Percentiles rank a stretch among this genome's conserved stretches.
Conservation (phyloP, 192 early-diverging fungal species). For the Podila epigama region DNA sequence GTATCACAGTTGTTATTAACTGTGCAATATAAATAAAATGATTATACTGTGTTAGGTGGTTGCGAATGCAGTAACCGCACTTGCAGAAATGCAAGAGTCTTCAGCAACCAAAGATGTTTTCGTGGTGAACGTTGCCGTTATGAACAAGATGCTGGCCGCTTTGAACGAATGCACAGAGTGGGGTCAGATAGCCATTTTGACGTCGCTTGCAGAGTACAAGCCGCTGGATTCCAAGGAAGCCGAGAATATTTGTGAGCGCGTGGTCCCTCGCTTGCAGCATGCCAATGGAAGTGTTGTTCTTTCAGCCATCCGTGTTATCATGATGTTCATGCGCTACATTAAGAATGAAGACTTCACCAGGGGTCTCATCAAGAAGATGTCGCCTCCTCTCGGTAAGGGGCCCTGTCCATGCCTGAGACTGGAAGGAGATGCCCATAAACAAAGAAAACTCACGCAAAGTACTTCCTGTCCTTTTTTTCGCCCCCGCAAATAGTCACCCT, state of each 20-base stretch:
- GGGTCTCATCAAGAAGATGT: slow-evolving; percentile 86
- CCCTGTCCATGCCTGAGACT: neutral
- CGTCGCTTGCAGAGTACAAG: slow-evolving; percentile 79
- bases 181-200: slow-evolving; percentile 97
- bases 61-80: slow-evolving; percentile 92
- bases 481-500: slow-evolving; percentile 87
- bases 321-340: slow-evolving; percentile 77
- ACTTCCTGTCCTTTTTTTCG: neutral
- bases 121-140: slow-evolving; percentile 70
- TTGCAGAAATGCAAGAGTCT: slow-evolving; percentile 89
- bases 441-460: neutral
- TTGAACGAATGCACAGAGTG: slow-evolving; percentile 99
- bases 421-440: no score
- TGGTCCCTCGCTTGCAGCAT: slow-evolving; percentile 93
- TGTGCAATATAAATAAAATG: no score
- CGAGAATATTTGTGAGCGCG: slow-evolving; percentile 86
- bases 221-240: slow-evolving; percentile 85
- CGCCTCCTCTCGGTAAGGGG: slow-evolving; percentile 86
- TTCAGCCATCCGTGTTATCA: slow-evolving; percentile 83
- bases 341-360: slow-evolving; percentile 74
- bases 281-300: slow-evolving; percentile 96
- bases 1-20: no score
- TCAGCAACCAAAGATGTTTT: slow-evolving; percentile 76
- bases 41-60: slow-evolving; percentile 71
- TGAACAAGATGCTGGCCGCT: slow-evolving; percentile 88